phyloP scores from a whole-genome alignment of 2,329 filamentous ascomycete species.

The Cytospora mali region DNA sequence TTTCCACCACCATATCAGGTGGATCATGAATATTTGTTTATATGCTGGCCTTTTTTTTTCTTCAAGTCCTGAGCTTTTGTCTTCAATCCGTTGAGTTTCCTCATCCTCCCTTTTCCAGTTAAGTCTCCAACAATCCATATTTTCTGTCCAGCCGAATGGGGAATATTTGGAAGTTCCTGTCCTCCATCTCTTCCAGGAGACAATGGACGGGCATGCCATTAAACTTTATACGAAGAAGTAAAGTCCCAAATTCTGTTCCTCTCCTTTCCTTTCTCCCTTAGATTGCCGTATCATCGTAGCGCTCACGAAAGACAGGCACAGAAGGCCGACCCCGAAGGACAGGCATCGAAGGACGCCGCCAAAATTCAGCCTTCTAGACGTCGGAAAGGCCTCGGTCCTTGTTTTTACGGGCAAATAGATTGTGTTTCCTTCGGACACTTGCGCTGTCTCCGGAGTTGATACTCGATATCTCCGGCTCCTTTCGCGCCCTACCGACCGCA shows the following conservation, averaged over 20 bases:
- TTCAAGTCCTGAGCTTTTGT: neutral
- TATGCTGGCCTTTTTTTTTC: neutral
- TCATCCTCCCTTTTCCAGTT: slow-evolving; percentile 1
- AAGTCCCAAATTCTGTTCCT: neutral
- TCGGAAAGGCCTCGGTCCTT: slow-evolving; percentile 22
- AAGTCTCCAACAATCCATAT: neutral
- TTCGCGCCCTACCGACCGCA: slow-evolving; percentile 30
- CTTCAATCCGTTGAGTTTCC: neutral
- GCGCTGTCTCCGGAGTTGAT: slow-evolving; percentile 31
- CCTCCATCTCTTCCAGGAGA: neutral
- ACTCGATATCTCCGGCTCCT: slow-evolving; percentile 39
- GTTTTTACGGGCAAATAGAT: slow-evolving; percentile 44
- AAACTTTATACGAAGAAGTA: neutral
- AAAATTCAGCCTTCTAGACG: slow-evolving; percentile 23
- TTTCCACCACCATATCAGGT: neutral
- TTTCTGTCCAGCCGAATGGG: neutral
- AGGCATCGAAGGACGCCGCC: slow-evolving; percentile 20
- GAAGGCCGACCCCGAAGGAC: neutral
- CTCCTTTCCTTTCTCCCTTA: slow-evolving; percentile 11
- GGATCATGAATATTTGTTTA: slow-evolving; percentile 1
- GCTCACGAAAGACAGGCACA: neutral
- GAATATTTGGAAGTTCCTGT: neutral
- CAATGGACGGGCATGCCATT: neutral
- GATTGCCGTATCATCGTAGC: neutral
- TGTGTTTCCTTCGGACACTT: slow-evolving; percentile 45